Evolutionary conservation across 2,329 filamentous ascomycete species (phyloP).

Genomic region (Xylaria sp.): DNA sequence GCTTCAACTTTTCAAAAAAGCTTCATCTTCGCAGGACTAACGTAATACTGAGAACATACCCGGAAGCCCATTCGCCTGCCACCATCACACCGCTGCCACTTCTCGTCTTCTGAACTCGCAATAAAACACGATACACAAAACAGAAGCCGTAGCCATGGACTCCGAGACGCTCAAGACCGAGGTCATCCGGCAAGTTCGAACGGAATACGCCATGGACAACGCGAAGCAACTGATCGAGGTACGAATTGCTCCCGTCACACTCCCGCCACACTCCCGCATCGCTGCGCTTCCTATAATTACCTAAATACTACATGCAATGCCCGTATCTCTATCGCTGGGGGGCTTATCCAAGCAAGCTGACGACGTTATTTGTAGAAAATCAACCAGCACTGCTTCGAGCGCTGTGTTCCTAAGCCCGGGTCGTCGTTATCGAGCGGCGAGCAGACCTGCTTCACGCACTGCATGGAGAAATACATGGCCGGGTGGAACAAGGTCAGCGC

Average conservation of each 20-base stretch:
- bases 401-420: slow-evolving; percentile 74
- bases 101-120: neutral
- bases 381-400: slow-evolving; percentile 81
- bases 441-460: slow-evolving; percentile 72
- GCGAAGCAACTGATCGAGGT: slow-evolving; percentile 74
- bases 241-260: no score
- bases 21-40: neutral
- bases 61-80: no score
- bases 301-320: no score
- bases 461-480: slow-evolving; percentile 85
- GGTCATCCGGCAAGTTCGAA: slow-evolving; percentile 68
- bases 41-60: no score
- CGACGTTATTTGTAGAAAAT: slow-evolving; percentile 64
- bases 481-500: slow-evolving; percentile 78
- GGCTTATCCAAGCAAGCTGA: no score
- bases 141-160: slow-evolving; percentile 53
- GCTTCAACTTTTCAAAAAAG: slow-evolving; percentile 24
- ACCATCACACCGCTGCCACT: neutral
- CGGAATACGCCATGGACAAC: slow-evolving; percentile 70
- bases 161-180: slow-evolving; percentile 63
- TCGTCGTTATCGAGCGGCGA: slow-evolving; percentile 70
- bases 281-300: no score
- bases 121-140: slow-evolving; percentile 24
- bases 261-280: no score
- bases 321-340: no score